These are phyloP conservation scores for Centaurea solstitialis DNA, from an alignment of 129 eudicot species.

Conservation along the genomic window DNA sequence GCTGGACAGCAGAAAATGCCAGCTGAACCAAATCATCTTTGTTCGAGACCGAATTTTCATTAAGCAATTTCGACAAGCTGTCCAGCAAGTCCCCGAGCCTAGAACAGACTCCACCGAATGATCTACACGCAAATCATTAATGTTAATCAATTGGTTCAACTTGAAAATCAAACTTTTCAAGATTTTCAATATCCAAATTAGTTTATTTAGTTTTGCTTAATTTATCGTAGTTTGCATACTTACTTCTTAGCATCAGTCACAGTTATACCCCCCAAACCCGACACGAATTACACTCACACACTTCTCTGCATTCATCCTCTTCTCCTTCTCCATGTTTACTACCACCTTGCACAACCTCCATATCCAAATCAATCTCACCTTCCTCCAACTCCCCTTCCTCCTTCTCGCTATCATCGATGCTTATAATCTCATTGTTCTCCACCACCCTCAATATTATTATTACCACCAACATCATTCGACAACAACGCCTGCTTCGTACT, in stretches of 20 bases:
- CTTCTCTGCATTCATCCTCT: slow-evolving; percentile 35
- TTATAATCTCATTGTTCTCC: slow-evolving; percentile 31
- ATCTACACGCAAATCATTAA: slow-evolving; percentile 46
- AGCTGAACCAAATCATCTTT: slow-evolving; percentile 60
- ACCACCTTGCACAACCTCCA: slow-evolving; percentile 34
- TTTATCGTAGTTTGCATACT: slow-evolving; percentile 29
- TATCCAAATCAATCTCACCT: slow-evolving; percentile 71
- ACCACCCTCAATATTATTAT: not conserved
- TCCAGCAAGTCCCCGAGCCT: slow-evolving; percentile 50
- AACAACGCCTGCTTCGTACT: slow-evolving; percentile 23
- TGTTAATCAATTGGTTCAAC: slow-evolving; percentile 8
- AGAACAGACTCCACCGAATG: slow-evolving; percentile 55
- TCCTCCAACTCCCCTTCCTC: slow-evolving; percentile 79
- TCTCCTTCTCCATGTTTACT: slow-evolving; percentile 25
- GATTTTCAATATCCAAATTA: not conserved
- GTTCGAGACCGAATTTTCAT: slow-evolving; percentile 35
- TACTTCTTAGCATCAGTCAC: slow-evolving; percentile 59
- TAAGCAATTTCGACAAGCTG: slow-evolving; percentile 47
- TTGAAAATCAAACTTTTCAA: not conserved
- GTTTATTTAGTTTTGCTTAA: slow-evolving; percentile 6
- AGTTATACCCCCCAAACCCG: slow-evolving; percentile 59
- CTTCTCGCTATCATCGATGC: slow-evolving; percentile 37
- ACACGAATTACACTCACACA: slow-evolving; percentile 42
- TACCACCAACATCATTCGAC: slow-evolving; percentile 2
- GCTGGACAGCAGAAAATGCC: slow-evolving; percentile 54